These are phyloP conservation scores for Aspergillus fumigatiaffinis DNA, from an alignment of 2,329 filamentous ascomycete species.

Conservation along the genomic window DNA sequence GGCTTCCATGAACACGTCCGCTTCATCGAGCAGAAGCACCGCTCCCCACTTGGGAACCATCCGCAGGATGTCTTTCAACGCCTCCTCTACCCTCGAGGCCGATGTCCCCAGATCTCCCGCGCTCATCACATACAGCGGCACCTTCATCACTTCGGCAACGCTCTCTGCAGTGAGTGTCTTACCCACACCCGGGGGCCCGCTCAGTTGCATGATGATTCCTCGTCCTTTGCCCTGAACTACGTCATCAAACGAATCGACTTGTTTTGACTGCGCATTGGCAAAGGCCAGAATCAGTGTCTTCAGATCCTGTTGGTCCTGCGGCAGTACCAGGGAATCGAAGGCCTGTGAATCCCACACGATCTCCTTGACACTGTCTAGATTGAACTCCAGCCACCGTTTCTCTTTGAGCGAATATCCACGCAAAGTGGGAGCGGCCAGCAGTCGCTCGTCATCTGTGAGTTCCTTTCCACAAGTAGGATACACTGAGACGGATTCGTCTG, in stretches of 20 bases:
- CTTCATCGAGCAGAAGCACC: constrained; percentile 51
- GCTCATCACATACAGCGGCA: constrained; percentile 49
- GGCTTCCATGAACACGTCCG: constrained; percentile 30
- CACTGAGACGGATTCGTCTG: constrained; percentile 31
- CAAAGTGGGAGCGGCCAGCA: constrained; percentile 41
- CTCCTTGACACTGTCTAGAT: constrained; percentile 36
- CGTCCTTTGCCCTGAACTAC: constrained; percentile 51
- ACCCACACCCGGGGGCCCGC: constrained; percentile 51
- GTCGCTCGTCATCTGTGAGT: constrained; percentile 39
- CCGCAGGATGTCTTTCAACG: constrained; percentile 44
- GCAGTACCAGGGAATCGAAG: constrained; percentile 49
- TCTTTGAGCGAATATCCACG: constrained; percentile 48
- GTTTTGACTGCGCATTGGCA: constrained; percentile 40
- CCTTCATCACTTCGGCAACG: constrained; percentile 49
- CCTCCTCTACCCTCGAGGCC: constrained; percentile 40
- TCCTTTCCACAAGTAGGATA: constrained; percentile 15
- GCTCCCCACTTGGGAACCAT: constrained; percentile 51
- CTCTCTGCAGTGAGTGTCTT: constrained; percentile 52
- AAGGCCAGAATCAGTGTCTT: constrained; percentile 49
- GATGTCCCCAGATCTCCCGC: constrained; percentile 47
- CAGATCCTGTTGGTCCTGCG: constrained; percentile 33
- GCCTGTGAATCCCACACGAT: constrained; percentile 45
- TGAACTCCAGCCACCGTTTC: constrained; percentile 36
- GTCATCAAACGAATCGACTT: constrained; percentile 44
- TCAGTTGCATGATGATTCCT: constrained; percentile 50